phyloP scores from a whole-genome alignment of 164 flowering plant genomes.

The Stephania yunnanensis region DNA sequence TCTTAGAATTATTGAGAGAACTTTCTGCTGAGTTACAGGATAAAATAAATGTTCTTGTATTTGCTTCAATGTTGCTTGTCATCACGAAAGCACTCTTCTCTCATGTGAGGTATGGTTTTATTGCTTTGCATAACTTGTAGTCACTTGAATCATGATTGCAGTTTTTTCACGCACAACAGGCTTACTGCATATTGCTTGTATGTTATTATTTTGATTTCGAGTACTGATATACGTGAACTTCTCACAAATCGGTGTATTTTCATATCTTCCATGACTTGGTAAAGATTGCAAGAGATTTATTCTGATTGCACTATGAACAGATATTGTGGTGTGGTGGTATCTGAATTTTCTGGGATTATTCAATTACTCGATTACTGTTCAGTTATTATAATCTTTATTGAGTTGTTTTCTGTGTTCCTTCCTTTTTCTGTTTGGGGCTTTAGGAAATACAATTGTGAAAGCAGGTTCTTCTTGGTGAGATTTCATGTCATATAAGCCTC shows the following conservation, averaged over 20 bases:
- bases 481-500: too few species aligned
- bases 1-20: conserved; percentile 66
- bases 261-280: neutral
- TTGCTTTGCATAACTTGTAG: neutral
- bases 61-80: conserved; percentile 81
- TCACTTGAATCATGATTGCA: neutral
- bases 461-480: too few species aligned
- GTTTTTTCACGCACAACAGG: neutral
- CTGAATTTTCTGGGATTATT: neutral
- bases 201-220: neutral
- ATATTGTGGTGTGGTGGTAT: neutral
- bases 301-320: neutral
- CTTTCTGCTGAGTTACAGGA: conserved; percentile 75
- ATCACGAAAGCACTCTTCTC: conserved; percentile 87
- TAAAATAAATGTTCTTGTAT: conserved; percentile 76
- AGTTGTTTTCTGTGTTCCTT: neutral
- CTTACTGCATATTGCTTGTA: neutral
- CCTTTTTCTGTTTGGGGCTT: neutral
- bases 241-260: neutral
- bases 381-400: neutral
- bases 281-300: neutral
- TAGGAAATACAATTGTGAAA: too few species aligned
- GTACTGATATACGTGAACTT: neutral
- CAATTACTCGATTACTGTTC: neutral
- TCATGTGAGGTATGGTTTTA: conserved; percentile 73